Evolutionary conservation across 1,139 yeast species (phyloP), one percentile per base, ranked within the genome.

Genomic region (Geotrichum fermentans): DNA sequence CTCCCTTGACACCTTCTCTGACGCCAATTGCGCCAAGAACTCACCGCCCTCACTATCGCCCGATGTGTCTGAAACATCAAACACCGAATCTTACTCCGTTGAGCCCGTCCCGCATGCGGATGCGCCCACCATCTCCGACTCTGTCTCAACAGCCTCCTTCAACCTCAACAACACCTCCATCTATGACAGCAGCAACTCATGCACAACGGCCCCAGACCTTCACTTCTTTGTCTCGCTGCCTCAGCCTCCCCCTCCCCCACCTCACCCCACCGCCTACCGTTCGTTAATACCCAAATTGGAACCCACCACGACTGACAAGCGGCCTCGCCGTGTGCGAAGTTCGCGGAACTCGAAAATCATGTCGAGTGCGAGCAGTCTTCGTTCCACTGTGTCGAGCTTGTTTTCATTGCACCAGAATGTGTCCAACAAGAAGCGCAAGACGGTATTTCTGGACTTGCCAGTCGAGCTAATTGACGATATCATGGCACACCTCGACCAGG

Each of bases 381-480:
- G 29, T 33, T 34, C 45, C 17, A 20, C 28, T 6, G 28, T 24
- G 8, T 24, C 28, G 10, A 24, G 28, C 10, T 10, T 24, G 8
- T 24, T 24, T 10, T 24, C 28, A 24, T 6, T 10, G 8, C 8
- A 6, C 28, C 28, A 10, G 8, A 6, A 24, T 10, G 8, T 10
- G 6, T 24, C 6, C 28, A 6, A 6, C 8, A 24, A 20, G 32
- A 42, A 28, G 28, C 36, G 14, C 14, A 43, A 28, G 18, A 11
- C 24, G 21, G 28, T 28, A 3, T 14, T 53, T 24, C 37, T 44
- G 6, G 53, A 50, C 17, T 36, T 58, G 16, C 61, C 61, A n/a
- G 35, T 40, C 2, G 61, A 58, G 45, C 48, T 58, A 17, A 22
- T 57, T 20, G 55, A 50, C 29, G 41, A 43, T n/a, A 48, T 58